Evolutionary conservation across 352 stramenopile genomes (phyloP), one percentile per base, ranked within the genome.

Genomic region (Phytophthora rubi): DNA sequence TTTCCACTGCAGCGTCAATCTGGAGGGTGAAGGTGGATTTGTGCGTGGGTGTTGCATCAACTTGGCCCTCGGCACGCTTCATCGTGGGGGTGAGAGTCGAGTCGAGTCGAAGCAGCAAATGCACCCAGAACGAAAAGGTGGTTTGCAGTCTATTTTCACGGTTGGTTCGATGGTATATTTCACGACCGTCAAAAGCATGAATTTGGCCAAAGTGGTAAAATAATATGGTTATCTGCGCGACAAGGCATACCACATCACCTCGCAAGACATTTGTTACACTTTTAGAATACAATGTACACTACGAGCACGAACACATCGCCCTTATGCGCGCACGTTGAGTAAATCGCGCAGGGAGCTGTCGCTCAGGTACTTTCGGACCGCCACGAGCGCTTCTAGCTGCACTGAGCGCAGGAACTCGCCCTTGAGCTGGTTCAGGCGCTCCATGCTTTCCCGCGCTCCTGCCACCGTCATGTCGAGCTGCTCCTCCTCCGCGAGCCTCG

Each of bases 351-450:
- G 81, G 12, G 81, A 88, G 53, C 73, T 87, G 62, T 92, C 82
- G 60, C 81, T 91, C 28, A 92, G 71, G 56, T 91, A 89, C 70
- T 88, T 90, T 57, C 82, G 83, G 55, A 93, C 85, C 7, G 85
- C 85, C 6, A 94, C 82, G 26, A 93, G 75, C 7, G 84, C 85
- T 53, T 94, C 85, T 1, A 94, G 76, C 65, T 94, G 85, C 47
- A 94, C 85, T 0, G 85, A 91, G 7, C 85, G 82, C 44, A 94
- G 64, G 53, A 94, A 94, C 52, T 92, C 87, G 51, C 70, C 71
- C 57, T 86, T 88, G 15, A 91, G 76, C 71, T 78, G 79, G 3
- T 88, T 73, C 13, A 94, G 66, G 1, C 65, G 65, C 4, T 75
- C 68, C 48, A 93, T 62, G 16, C 48, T 72, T 28, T 69, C 53